phyloP scores from a whole-genome alignment of 2,329 filamentous ascomycete genomes.

The Botrytis squamosa region DNA sequence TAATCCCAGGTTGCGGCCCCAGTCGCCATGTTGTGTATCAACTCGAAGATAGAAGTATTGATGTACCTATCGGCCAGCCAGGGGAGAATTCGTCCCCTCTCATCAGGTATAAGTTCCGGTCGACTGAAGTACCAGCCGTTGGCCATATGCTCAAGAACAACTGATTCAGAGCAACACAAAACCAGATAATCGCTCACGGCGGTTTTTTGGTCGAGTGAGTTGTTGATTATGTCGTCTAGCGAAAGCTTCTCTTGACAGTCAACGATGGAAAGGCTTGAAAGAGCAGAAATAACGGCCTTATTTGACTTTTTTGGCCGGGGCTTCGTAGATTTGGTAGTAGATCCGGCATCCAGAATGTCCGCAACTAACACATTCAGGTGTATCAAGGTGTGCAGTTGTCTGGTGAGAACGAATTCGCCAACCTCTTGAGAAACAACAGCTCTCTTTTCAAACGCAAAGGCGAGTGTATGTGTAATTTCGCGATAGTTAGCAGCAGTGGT shows the following conservation, averaged over 20 bases:
- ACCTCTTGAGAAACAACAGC: conserved; percentile 21
- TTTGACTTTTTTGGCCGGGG: conserved; percentile 37
- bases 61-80: conserved; percentile 45
- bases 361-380: conserved; percentile 45
- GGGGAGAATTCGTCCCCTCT: conserved; percentile 44
- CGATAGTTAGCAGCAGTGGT: conserved; percentile 12
- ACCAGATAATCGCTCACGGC: conserved; percentile 41
- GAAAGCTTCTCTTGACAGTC: conserved; percentile 34
- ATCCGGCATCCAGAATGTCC: conserved; percentile 44
- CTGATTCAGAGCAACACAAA: conserved; percentile 29
- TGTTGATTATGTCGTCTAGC: conserved; percentile 38
- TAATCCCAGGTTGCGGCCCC: conserved; percentile 23
- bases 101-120: conserved; percentile 44
- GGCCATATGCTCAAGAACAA: conserved; percentile 17
- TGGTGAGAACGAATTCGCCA: conserved; percentile 39
- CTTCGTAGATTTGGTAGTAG: conserved; percentile 35
- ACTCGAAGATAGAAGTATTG: conserved; percentile 45
- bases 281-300: conserved; percentile 35
- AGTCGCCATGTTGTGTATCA: conserved; percentile 33
- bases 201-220: conserved; percentile 40
- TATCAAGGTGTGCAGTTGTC: conserved; percentile 43
- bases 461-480: conserved; percentile 30
- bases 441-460: conserved; percentile 27
- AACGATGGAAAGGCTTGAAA: conserved; percentile 40
- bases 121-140: conserved; percentile 22